Conservation (phyloP, 148 eudicot genomes). For the Rheum nobile region DNA sequence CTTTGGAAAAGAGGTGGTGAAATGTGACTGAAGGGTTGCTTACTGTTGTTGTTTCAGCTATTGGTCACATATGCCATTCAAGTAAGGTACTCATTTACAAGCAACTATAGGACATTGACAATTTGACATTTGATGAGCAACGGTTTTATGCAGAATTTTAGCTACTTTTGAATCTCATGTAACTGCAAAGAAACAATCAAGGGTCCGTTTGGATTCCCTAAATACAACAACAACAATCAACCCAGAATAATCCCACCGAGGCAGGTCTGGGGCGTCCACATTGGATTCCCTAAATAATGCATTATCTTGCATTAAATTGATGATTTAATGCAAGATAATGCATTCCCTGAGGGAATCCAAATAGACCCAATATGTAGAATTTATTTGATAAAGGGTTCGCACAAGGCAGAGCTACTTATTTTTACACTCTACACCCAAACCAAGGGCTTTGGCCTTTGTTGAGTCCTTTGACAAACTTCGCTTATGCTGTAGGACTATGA, state of each 20-base stretch:
- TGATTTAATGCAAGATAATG: too few species aligned
- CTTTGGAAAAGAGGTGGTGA: neutral
- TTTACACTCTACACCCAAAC: neutral
- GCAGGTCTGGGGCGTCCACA: too few species aligned
- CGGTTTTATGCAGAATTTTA: neutral
- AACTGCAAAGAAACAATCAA: neutral
- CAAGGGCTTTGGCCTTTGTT: neutral
- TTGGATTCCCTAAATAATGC: too few species aligned
- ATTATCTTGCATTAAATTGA: too few species aligned
- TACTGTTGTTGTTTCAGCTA: conserved; percentile 48
- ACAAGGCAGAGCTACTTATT: neutral
- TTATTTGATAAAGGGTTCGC: neutral
- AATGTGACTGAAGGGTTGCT: conserved; percentile 14
- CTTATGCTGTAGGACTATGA: conserved; percentile 53
- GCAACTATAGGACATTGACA: neutral
- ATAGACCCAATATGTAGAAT: neutral
- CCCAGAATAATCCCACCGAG: too few species aligned
- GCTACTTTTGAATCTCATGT: neutral
- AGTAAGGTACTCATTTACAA: conserved; percentile 42
- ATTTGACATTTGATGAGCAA: neutral
- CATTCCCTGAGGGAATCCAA: too few species aligned
- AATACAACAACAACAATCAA: too few species aligned
- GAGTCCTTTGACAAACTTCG: conserved; percentile 8
- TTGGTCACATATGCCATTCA: conserved; percentile 69
- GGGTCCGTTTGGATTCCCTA: too few species aligned